phyloP scores from a whole-genome alignment of 257 asterid genomes.

The Marsdenia floribunda region DNA sequence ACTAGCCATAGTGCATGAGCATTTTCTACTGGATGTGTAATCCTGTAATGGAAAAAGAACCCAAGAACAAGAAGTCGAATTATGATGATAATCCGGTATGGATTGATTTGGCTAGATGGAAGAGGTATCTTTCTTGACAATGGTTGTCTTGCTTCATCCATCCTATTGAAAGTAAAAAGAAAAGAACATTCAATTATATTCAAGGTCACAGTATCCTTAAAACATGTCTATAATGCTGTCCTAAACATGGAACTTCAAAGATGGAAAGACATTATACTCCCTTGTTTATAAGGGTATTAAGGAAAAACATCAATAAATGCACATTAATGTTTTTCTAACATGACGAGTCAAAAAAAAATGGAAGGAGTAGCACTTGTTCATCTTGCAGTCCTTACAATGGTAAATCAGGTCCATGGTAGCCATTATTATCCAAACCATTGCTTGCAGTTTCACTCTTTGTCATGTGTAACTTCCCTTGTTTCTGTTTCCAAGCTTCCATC shows the following conservation, averaged over 20 bases:
- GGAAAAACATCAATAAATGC: too few relatives aligned
- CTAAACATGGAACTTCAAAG: too few relatives aligned
- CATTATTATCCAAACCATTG: constrained; percentile 14
- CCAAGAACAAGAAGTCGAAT: constrained; percentile 31
- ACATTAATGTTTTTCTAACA: too few relatives aligned
- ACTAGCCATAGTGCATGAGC: constrained; percentile 32
- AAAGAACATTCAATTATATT: too few relatives aligned
- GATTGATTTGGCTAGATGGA: constrained; percentile 31
- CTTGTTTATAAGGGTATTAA: too few relatives aligned
- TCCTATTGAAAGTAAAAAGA: too few relatives aligned
- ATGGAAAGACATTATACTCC: too few relatives aligned
- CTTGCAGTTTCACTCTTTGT: constrained; percentile 8
- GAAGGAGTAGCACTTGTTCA: background rate
- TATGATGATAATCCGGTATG: constrained; percentile 29
- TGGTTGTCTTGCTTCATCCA: constrained; percentile 29
- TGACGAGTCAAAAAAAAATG: too few relatives aligned
- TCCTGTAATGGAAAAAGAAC: constrained; percentile 30
- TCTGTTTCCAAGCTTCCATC: constrained; percentile 22
- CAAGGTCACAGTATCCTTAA: too few relatives aligned
- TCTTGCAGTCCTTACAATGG: constrained; percentile 17
- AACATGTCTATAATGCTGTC: too few relatives aligned
- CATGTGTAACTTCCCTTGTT: constrained; percentile 14
- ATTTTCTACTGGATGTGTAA: constrained; percentile 26
- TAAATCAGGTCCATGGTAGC: constrained; percentile 11
- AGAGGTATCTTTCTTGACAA: constrained; percentile 29